Conservation (phyloP, 179 eudicot species). For the Gypsophila paniculata region DNA sequence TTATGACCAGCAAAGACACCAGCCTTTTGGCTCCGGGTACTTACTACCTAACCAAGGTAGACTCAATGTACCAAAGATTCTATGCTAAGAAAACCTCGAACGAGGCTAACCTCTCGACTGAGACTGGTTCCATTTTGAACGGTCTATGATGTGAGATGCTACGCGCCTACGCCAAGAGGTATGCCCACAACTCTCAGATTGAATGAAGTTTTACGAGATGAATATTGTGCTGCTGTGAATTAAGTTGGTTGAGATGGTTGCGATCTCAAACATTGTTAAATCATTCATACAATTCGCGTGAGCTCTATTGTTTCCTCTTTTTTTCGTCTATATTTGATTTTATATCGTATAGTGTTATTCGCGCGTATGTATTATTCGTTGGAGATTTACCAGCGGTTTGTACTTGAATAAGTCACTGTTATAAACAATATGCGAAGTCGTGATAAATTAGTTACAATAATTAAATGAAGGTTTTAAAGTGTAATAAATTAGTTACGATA, state of each 20-base stretch:
- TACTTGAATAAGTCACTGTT: slow-evolving; percentile 2
- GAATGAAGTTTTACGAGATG: not conserved
- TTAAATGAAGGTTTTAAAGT: not conserved
- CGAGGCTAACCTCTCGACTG: slow-evolving; percentile 8
- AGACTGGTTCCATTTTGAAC: slow-evolving; percentile 54
- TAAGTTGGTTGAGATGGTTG: no score
- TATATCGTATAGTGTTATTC: slow-evolving; percentile 10
- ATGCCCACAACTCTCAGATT: not conserved
- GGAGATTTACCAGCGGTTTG: not conserved
- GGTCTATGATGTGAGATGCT: slow-evolving; percentile 43
- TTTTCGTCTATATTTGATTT: slow-evolving; percentile 2
- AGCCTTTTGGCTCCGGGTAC: slow-evolving; percentile 82
- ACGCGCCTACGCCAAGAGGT: not conserved
- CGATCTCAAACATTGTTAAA: not conserved
- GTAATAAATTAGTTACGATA: no score
- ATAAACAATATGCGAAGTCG: no score
- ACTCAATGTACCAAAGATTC: slow-evolving; percentile 77
- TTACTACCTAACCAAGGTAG: slow-evolving; percentile 89
- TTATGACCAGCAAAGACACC: slow-evolving; percentile 79
- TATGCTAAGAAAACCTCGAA: slow-evolving; percentile 56
- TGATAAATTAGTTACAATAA: not conserved
- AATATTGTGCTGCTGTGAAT: no score
- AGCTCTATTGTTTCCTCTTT: slow-evolving; percentile 11
- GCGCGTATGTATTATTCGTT: not conserved
- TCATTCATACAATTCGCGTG: slow-evolving; percentile 24